A percentile compares a stretch with the other conserved stretches of the same genome.
These are phyloP conservation scores for Rhododendron ovatum DNA, from an alignment of 148 eudicot species.

Conservation along the genomic window DNA sequence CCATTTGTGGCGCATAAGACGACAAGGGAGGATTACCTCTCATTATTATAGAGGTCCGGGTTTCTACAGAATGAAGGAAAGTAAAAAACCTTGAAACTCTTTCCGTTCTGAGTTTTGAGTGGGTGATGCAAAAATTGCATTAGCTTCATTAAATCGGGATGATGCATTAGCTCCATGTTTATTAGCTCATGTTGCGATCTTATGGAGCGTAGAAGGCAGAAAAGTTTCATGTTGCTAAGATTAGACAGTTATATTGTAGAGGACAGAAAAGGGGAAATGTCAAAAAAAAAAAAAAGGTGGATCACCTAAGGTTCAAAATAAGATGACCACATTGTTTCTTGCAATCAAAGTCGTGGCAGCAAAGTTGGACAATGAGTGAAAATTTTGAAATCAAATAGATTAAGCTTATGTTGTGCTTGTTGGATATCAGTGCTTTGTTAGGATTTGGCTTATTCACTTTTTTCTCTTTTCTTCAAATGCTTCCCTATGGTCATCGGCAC, in stretches of 20 bases:
- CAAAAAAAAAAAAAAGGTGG: background rate
- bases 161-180: background rate
- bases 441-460: conserved; percentile 5
- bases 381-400: background rate
- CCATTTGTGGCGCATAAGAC: too few species aligned
- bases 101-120: background rate
- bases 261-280: background rate
- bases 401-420: background rate
- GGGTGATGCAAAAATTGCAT: background rate
- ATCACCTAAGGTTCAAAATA: background rate
- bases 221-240: background rate
- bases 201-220: background rate
- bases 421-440: background rate
- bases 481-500: conserved; percentile 91
- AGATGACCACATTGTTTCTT: background rate
- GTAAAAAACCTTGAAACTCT: background rate
- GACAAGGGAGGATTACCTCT: background rate
- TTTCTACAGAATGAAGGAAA: background rate
- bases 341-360: background rate
- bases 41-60: background rate
- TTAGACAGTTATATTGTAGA: background rate
- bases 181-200: background rate
- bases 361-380: background rate
- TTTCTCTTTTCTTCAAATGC: conserved; percentile 51
- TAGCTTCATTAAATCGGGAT: background rate